Base-by-base conservation (phyloP, 805 yeast genomes). In the Barnettozyma botsteinii region DNA sequence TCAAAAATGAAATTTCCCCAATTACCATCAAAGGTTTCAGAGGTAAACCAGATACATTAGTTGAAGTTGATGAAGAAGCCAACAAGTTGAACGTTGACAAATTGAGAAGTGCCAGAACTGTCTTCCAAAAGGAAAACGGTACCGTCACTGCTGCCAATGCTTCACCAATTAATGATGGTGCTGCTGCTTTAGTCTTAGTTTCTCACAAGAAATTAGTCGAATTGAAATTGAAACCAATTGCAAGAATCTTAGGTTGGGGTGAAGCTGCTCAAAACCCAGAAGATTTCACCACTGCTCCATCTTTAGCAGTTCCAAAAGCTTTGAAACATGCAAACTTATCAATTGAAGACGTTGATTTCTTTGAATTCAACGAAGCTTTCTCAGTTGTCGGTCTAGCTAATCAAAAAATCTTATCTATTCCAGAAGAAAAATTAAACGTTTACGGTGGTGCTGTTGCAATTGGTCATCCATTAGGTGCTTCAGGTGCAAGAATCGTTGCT, bases 61-160 rank as follows among this genome's bases (percentile, higher is more conserved):
- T 93, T 39, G 64, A 74, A 34, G 69, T 71, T 35, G 99, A 93
- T 65, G 98, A 93, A 67, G 98, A 93, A 72, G 67, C 75, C 45
- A 59, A 67, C 42, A 86, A 86, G 60, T 73, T 89, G 53, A 77
- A 91, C 67, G 88, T 85, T 64, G 71, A 72, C 31, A 87, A 77
- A 62, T 70, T 93, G 53, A 77, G 73, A 60, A 38, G 81, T 43
- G 96, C 98, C 23, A 84, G 98, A 71, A 79, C 98, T 39, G 98
- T 87, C 28, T 93, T 93, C 81, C 84, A 85, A 68, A 80, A 77
- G 66, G 96, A 88, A 59, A 80, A 82, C 53, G 98, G 98, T 61
- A 85, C 97, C 30, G 91, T 93, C 46, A 91, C 98, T 29, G 98
- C 96, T 20, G 94, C 97, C 54, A 94, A 93, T 63, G 95, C 98